phyloP scores from a whole-genome alignment of 371 early-diverging fungal genomes.

The Lichtheimia ramosa region DNA sequence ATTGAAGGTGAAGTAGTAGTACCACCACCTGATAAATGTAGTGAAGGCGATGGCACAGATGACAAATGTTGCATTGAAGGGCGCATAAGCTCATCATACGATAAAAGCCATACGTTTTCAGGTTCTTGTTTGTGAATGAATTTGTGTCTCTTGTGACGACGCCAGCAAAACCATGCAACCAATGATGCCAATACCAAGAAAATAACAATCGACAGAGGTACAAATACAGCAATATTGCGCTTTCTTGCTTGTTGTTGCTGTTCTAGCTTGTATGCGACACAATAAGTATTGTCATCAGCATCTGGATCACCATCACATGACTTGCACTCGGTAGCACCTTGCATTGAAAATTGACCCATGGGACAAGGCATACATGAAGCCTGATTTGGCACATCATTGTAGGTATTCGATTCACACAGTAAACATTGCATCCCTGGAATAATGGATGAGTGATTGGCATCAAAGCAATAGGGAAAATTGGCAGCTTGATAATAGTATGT shows the following conservation, averaged over 20 bases:
- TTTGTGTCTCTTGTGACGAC: slow-evolving; percentile 10
- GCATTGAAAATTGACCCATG: slow-evolving; percentile 17
- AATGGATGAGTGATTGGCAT: slow-evolving; percentile 1
- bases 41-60: not conserved
- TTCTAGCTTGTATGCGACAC: slow-evolving; percentile 10
- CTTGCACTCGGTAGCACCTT: slow-evolving; percentile 21
- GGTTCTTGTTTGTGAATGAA: slow-evolving; percentile 10
- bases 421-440: slow-evolving; percentile 25
- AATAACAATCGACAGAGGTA: slow-evolving; percentile 23
- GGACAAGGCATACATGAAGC: slow-evolving; percentile 30
- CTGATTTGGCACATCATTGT: slow-evolving; percentile 23
- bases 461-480: slow-evolving; percentile 22
- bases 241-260: slow-evolving; percentile 7
- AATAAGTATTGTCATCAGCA: slow-evolving; percentile 5
- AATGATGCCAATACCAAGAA: not conserved
- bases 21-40: no score
- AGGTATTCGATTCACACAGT: slow-evolving; percentile 33
- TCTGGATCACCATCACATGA: slow-evolving; percentile 22
- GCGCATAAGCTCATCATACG: slow-evolving; percentile 30
- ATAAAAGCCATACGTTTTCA: slow-evolving; percentile 42
- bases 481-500: slow-evolving; percentile 20
- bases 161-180: not conserved
- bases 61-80: slow-evolving; percentile 12
- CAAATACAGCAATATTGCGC: slow-evolving; percentile 25
- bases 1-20: no score